Evolutionary conservation across 1,284 basidiomycete genomes (phyloP).

Genomic region (Cerrena zonata): DNA sequence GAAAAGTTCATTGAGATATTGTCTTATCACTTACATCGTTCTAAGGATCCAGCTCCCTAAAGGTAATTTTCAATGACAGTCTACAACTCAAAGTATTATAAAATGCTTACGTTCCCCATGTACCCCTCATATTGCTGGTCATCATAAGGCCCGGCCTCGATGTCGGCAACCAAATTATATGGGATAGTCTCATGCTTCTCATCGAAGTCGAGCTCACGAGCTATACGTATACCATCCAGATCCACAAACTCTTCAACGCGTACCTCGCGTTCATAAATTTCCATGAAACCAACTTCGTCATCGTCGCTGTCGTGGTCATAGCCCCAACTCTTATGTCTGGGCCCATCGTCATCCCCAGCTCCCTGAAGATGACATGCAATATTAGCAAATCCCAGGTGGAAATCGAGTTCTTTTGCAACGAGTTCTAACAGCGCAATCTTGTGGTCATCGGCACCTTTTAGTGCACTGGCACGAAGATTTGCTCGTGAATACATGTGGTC

Average conservation of each 20-base stretch:
- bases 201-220: slow-evolving; percentile 21
- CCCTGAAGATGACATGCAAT: slow-evolving; percentile 32
- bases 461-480: slow-evolving; percentile 14
- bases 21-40: slow-evolving; percentile 12
- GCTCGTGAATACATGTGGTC: slow-evolving; percentile 23
- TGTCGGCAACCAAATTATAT: slow-evolving; percentile 19
- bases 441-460: slow-evolving; percentile 25
- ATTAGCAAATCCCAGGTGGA: slow-evolving; percentile 14
- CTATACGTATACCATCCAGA: slow-evolving; percentile 27
- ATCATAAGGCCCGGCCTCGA: slow-evolving; percentile 32
- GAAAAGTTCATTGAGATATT: background rate
- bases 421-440: slow-evolving; percentile 13
- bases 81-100: background rate
- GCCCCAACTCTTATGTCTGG: slow-evolving; percentile 11
- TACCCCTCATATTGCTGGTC: slow-evolving; percentile 38
- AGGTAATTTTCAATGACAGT: too few species aligned
- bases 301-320: slow-evolving; percentile 20
- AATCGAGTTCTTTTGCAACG: slow-evolving; percentile 14
- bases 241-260: slow-evolving; percentile 32
- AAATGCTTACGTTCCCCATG: slow-evolving; percentile 36
- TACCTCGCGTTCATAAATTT: slow-evolving; percentile 23
- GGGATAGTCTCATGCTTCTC: slow-evolving; percentile 30
- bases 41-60: slow-evolving; percentile 15
- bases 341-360: slow-evolving; percentile 25
- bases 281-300: slow-evolving; percentile 25